These are phyloP conservation scores for Cymbopogon flexuosus DNA, from an alignment of 202 grass and related monocot species.

Conservation along the genomic window DNA sequence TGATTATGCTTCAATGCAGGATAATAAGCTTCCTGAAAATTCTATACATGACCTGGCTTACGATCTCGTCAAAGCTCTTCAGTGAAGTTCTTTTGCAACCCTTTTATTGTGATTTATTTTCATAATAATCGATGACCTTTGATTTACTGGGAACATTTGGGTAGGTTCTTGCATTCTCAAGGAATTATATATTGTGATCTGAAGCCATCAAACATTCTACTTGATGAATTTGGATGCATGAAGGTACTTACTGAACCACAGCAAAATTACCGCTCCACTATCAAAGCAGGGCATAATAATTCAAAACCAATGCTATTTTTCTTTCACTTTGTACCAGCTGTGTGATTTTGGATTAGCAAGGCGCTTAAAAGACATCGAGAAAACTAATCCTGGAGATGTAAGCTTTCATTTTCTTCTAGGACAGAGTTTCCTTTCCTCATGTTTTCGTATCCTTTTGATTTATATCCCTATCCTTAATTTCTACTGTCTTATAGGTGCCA, in stretches of 20 bases:
- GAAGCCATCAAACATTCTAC: constrained; percentile 94
- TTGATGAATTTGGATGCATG: constrained; percentile 90
- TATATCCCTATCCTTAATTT: constrained; percentile 25
- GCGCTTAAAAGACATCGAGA: constrained; percentile 78
- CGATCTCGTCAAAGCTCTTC: constrained; percentile 78
- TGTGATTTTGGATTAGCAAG: constrained; percentile 97
- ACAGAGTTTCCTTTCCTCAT: background rate
- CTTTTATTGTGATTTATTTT: constrained; percentile 27
- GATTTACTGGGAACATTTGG: constrained; percentile 37
- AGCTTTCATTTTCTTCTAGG: constrained; percentile 28
- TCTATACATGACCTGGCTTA: constrained; percentile 85
- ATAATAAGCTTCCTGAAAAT: constrained; percentile 78
- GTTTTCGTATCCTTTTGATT: constrained; percentile 25
- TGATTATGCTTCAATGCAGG: constrained; percentile 46
- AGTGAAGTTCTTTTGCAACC: constrained; percentile 52
- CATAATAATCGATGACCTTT: constrained; percentile 3
- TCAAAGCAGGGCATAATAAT: constrained; percentile 10
- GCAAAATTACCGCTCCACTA: background rate
- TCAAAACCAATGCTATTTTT: constrained; percentile 10
- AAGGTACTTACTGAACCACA: constrained; percentile 53
- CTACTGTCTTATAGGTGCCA: constrained; percentile 40
- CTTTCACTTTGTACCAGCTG: constrained; percentile 42
- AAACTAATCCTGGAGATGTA: constrained; percentile 47
- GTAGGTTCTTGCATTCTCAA: constrained; percentile 97
- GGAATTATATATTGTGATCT: constrained; percentile 95